Evolutionary conservation across 352 stramenopile genomes (phyloP), one percentile per base, ranked within the genome.

Genomic region (Globisporangium paroecandrum): DNA sequence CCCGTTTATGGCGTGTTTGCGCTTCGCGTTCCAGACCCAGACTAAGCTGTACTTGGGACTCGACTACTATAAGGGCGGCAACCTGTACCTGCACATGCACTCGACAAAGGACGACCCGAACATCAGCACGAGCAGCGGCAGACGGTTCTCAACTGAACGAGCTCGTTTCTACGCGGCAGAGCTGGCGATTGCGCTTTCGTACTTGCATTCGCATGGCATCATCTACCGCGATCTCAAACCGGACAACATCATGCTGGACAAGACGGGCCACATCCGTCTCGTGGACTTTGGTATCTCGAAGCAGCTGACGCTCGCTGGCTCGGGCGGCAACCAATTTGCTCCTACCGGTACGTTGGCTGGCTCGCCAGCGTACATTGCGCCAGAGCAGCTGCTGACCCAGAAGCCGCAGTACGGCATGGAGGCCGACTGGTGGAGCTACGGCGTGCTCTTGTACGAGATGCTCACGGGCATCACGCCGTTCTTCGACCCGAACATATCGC

Each of bases 351-450:
- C 88, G 20, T 66, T 96, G 1, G 88, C 86, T 1, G 88, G 88
- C 12, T 96, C 88, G 32, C 88, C 88, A 36, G 88, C 86, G 24
- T 96, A 96, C 68, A 96, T 94, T 69, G 86, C 88, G 25, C 88
- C 88, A 1, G 88, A 96, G 75, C 86, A 94, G 38, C 58, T 96
- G 27, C 69, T 91, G 47, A 92, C 86, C 22, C 86, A 94, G 67
- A 92, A 93, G 72, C 86, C 88, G 25, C 79, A 90, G 70, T 96
- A 97, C 71, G 87, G 86, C 43, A 92, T 91, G 79, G 83, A 85
- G 41, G 90, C 89, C 22, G 91, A 97, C 71, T 97, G 90, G 90
- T 97, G 90, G 90, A 96, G 89, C 64, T 93, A 96, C 57, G 91
- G 91, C 54, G 87, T 97, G 20, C 67, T 97, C 20, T 58, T 97